These are phyloP conservation scores for Penicillium antarcticum DNA, from an alignment of 495 filamentous ascomycete species.

Conservation along the genomic window DNA sequence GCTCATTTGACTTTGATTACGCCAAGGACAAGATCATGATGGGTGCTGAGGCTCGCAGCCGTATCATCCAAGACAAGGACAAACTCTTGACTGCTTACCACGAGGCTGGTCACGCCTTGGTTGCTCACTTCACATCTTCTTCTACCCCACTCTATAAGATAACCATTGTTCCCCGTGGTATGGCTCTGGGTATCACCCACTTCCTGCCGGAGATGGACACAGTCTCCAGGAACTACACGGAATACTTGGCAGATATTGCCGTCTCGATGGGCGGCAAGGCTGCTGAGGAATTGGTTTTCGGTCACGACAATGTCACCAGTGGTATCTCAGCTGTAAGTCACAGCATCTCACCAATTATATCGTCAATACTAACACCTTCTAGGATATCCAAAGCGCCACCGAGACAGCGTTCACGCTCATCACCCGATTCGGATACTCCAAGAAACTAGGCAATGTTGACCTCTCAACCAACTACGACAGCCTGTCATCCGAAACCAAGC, in stretches of 20 bases:
- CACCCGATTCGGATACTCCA: constrained; percentile 82
- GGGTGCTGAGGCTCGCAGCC: constrained; percentile 85
- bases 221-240: constrained; percentile 68
- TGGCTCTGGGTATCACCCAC: constrained; percentile 78
- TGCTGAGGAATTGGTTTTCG: constrained; percentile 90
- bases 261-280: constrained; percentile 87
- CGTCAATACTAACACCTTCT: constrained; percentile 6
- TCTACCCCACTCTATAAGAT: constrained; percentile 86
- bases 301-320: constrained; percentile 78
- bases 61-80: constrained; percentile 85
- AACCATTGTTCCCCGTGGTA: constrained; percentile 89
- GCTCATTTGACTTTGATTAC: constrained; percentile 85
- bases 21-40: constrained; percentile 98
- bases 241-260: constrained; percentile 72
- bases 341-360: neutral
- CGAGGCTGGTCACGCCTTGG: constrained; percentile 92
- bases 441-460: constrained; percentile 85
- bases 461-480: constrained; percentile 72
- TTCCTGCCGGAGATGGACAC: constrained; percentile 87
- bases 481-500: constrained; percentile 79
- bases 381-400: constrained; percentile 85
- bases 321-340: constrained; percentile 69
- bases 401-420: constrained; percentile 78
- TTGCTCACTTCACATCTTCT: constrained; percentile 73
- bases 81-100: constrained; percentile 91